Percentiles rank a stretch among this genome's conserved stretches.
Conservation (phyloP, 176 grass and related monocot genomes). For the Dactylis glomerata region DNA sequence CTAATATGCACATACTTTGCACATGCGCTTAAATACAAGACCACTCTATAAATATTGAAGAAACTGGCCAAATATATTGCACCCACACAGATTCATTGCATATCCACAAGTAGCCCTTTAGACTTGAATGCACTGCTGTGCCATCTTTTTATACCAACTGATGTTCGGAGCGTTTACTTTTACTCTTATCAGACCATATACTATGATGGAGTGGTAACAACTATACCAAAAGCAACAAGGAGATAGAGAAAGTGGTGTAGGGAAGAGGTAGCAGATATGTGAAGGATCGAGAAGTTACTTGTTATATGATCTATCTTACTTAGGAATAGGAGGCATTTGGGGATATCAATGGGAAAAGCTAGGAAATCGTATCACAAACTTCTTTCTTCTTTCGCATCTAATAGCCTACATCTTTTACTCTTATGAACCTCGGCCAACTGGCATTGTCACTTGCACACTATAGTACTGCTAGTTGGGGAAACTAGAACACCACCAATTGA, state of each 20-base stretch:
- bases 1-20: no score
- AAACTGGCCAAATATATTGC: neutral
- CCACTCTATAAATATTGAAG: neutral
- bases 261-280: neutral
- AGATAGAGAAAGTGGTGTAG: neutral
- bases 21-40: neutral
- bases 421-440: neutral
- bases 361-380: neutral
- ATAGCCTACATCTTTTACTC: neutral
- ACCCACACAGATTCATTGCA: neutral
- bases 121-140: neutral
- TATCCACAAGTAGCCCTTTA: neutral
- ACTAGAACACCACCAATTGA: no score
- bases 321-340: neutral
- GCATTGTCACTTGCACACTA: no score
- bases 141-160: neutral
- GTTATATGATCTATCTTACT: neutral
- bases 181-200: neutral
- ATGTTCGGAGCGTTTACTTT: neutral
- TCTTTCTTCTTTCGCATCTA: neutral
- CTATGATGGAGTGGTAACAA: neutral
- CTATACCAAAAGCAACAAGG: neutral
- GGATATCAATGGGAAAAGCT: neutral
- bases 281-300: neutral
- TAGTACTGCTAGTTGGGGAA: no score